A percentile compares a stretch with the other conserved stretches of the same genome.
phyloP scores from a whole-genome alignment of 768 basidiomycete species.

The Kwoniella dejecticola region DNA sequence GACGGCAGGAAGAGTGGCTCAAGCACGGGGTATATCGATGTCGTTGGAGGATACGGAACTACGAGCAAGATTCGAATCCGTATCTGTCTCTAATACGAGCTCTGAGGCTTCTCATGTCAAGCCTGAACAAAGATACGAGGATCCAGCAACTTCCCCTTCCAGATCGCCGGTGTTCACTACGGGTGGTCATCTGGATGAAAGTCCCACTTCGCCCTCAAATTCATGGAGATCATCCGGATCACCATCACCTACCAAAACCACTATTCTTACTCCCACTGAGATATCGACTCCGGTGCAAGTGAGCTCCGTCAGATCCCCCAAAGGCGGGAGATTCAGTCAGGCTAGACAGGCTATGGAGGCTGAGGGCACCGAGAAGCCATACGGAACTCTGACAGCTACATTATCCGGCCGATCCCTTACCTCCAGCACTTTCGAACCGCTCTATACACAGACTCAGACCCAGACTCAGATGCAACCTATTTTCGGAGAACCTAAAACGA shows the following conservation, averaged over 20 bases:
- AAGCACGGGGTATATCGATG: conserved; percentile 20
- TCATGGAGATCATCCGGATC: conserved; percentile 17
- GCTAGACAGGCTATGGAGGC: conserved; percentile 34
- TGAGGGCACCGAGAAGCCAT: conserved; percentile 13
- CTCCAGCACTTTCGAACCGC: neutral
- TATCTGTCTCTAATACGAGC: no score
- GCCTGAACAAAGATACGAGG: neutral
- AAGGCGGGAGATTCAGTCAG: conserved; percentile 33
- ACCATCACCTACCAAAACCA: conserved; percentile 20
- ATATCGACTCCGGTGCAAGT: neutral
- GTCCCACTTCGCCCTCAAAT: conserved; percentile 11
- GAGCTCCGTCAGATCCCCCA: conserved; percentile 14
- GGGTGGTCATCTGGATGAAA: neutral
- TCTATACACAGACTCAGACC: no score
- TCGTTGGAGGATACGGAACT: conserved; percentile 18
- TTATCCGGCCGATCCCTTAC: conserved; percentile 10
- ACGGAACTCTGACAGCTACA: conserved; percentile 17
- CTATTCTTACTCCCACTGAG: conserved; percentile 7
- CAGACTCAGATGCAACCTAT: no score
- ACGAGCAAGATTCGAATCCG: conserved; percentile 26
- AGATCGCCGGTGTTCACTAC: conserved; percentile 3
- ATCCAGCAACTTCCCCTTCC: neutral
- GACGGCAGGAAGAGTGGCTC: conserved; percentile 16
- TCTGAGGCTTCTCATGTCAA: neutral
- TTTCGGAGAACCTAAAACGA: neutral